phyloP scores from a whole-genome alignment of 192 early-diverging fungal genomes.

The Backusella sp. region DNA sequence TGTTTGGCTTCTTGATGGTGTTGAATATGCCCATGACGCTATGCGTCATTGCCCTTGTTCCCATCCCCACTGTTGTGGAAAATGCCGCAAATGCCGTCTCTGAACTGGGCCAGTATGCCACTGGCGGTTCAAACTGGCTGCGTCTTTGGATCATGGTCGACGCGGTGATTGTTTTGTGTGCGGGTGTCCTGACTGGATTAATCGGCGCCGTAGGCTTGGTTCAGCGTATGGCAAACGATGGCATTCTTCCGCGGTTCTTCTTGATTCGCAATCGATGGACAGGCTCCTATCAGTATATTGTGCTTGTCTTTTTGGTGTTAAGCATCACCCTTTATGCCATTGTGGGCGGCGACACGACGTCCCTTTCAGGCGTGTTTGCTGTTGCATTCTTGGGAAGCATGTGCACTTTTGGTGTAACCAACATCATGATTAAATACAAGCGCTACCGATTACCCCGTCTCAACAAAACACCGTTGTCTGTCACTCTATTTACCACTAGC shows the following conservation, averaged over 20 bases:
- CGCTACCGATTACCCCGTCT: constrained; percentile 42
- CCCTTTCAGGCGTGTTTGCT: constrained; percentile 52
- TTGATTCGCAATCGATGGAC: constrained; percentile 42
- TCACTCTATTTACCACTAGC: constrained; percentile 31
- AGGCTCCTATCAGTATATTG: constrained; percentile 49
- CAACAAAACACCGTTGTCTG: constrained; percentile 25
- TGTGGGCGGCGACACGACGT: constrained; percentile 40
- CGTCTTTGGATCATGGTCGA: constrained; percentile 47
- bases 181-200: constrained; percentile 55
- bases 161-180: constrained; percentile 59
- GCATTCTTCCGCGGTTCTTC: constrained; percentile 50
- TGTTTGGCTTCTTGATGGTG: constrained; percentile 42
- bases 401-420: constrained; percentile 41
- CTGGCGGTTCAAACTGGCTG: constrained; percentile 32
- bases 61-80: constrained; percentile 36
- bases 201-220: constrained; percentile 54
- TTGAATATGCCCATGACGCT: constrained; percentile 52
- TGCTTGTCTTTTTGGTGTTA: constrained; percentile 47
- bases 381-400: constrained; percentile 51
- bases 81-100: constrained; percentile 44
- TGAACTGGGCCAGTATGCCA: constrained; percentile 43
- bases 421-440: constrained; percentile 47
- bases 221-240: constrained; percentile 49
- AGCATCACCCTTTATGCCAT: constrained; percentile 46
- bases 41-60: constrained; percentile 43